Base-by-base conservation (phyloP, 2,329 filamentous ascomycete species). In the Bipolaris gigantea region DNA sequence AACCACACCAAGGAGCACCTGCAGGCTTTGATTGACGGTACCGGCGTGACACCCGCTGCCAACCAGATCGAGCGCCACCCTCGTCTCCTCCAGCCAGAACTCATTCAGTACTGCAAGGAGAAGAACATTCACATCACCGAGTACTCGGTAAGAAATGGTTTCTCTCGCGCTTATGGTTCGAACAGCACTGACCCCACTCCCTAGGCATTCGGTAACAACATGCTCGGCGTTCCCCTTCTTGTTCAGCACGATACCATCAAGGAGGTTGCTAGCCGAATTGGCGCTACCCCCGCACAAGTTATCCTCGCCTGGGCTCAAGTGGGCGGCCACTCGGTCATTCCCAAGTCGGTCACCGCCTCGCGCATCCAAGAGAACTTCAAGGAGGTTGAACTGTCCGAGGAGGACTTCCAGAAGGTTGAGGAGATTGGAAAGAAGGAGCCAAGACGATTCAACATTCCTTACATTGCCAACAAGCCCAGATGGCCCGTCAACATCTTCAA, bases 221-320 rank as follows among this genome's bases (percentile, higher is more conserved):
- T 90, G 56, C 85, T 88, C 38, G 76, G 85, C 50, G 47, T 62
- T 25, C 66, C 65, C 6, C 64, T 67, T 13, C 66, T 80, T 39
- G 76, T 80, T 62, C 61, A 74, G 46, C 75, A 79, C 56, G 55
- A 70, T 81, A 88, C 68, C 86, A 89, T 82, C 79, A 88, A 74
- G 82, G 85, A 67, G 86, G 87, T 53, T 60, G 88, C 88, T 33
- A 78, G 82, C 64, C 80, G 83, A 61, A 81, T 85, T 11, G 80
- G 84, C 9, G 82, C 87, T 25, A 85, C 86, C 9, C 83, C 90
- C 10, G 88, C 89, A 18, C 90, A 96, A 80, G 81, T 96, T 40
- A 82, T 96, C 59, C 83, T 96, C 65, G 83, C 90, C 69, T 96
- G 92, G 92, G 85, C 90, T 30, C 95, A 90, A 16, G 90, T 95